Evolutionary conservation across 2,329 filamentous ascomycete genomes (phyloP), one percentile per base, ranked within the genome.

Genomic region (Sarocladiaceae sp.): DNA sequence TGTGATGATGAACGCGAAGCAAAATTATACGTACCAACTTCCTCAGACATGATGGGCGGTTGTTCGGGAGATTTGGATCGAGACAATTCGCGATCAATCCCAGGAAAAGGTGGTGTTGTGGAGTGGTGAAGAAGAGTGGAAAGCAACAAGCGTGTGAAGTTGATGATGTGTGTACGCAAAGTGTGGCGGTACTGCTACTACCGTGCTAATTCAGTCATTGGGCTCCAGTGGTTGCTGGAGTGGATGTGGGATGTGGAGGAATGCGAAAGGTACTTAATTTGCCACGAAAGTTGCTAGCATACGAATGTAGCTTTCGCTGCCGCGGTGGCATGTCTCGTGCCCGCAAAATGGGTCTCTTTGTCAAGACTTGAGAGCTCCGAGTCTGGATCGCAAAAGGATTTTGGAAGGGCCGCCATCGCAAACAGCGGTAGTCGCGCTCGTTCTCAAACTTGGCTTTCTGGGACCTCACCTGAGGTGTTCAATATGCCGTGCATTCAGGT

Each of bases 41-140:
- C 73, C 67, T 75, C 72, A 62, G 73, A 70, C 70, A 73, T 72
- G 60, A 64, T 72, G 69, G 64, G 62, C 63, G 61, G 57, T 54
- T 55, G 48, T 54, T 64, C 44, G 49, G 51, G 50, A 47, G 35
- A 28, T 37, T 50, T 50, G 29, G 26, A 11, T 22, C 50, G 50
- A 50, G 40, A 39, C 29, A 44, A 50, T 42, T 49, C 47, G 18
- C 29, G 31, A 22, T 37, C 23, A 44, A 44, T 42, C 50, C 47
- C 31, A 37, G 31, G 47, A 18, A 18, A 39, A 48, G 6, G 40
- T 22, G 44, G 26, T 48, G 28, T 31, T 50, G 29, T 37, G 33
- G 47, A 50, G 47, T 50, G 25, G 47, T 36, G 47, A 33, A n/a
- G 18, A 33, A 25, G 31, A 18, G 18, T 11, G 20, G 31, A 50